phyloP scores from a whole-genome alignment of 208 protist genomes.

The Acanthamoeba rhysodes region DNA sequence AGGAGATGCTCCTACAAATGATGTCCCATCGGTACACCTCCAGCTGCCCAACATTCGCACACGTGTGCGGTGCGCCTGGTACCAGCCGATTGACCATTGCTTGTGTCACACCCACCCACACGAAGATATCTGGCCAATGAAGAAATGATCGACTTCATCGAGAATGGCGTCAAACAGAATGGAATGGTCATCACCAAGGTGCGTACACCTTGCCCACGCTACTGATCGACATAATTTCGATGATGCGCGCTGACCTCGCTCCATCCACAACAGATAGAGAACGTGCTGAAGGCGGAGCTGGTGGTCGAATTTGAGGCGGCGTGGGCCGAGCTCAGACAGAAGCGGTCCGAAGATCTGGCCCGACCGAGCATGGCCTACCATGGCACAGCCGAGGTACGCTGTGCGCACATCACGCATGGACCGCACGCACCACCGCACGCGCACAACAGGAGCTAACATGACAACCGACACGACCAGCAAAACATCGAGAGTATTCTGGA shows the following conservation, averaged over 20 bases:
- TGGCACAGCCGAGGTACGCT: slow-evolving; percentile 13
- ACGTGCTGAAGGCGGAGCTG: slow-evolving; percentile 55
- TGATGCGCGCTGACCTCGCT: too few species aligned
- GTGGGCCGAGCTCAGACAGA: slow-evolving; percentile 35
- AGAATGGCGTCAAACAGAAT: slow-evolving; percentile 43
- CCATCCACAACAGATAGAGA: background rate
- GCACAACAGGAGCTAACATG: too few species aligned
- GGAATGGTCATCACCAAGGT: slow-evolving; percentile 47
- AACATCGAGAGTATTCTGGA: slow-evolving; percentile 61
- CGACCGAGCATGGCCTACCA: slow-evolving; percentile 44
- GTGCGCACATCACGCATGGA: background rate
- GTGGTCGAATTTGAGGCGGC: slow-evolving; percentile 44
- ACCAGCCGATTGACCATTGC: too few species aligned
- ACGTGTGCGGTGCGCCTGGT: too few species aligned
- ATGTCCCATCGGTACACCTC: background rate
- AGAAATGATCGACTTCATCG: slow-evolving; percentile 29
- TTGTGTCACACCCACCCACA: too few species aligned
- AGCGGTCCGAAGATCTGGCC: background rate
- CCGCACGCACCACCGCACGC: too few species aligned
- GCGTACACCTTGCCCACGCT: background rate
- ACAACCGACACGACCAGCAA: background rate
- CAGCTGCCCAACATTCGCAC: background rate
- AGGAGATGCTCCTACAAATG: slow-evolving; percentile 48
- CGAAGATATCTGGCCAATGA: background rate
- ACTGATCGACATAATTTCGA: too few species aligned